Conservation (phyloP, 257 asterid species). For the Salvia rosmarinus region DNA sequence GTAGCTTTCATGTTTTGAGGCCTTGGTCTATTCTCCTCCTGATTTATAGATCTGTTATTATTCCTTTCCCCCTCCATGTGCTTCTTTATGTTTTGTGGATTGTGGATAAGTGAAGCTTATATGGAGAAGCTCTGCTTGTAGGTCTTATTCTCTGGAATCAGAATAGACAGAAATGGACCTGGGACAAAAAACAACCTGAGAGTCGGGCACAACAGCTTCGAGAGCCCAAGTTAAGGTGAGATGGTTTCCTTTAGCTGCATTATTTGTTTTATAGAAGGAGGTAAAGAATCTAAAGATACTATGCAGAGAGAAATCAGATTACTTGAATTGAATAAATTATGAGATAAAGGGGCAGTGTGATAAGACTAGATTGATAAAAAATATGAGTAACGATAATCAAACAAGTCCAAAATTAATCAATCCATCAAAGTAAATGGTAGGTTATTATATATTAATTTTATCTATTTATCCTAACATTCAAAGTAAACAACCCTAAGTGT, state of each 20-base stretch:
- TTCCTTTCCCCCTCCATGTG: not conserved
- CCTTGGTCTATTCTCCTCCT: not conserved
- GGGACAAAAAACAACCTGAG: constrained; percentile 49
- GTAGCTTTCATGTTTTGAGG: not conserved
- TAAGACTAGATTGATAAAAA: too few species aligned
- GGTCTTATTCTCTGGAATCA: constrained; percentile 80
- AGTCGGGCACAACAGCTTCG: constrained; percentile 43
- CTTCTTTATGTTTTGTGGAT: constrained; percentile 2
- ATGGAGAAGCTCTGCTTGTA: constrained; percentile 35
- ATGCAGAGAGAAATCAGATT: not conserved
- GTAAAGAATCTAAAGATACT: too few species aligned
- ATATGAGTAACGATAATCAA: too few species aligned
- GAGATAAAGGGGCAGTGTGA: too few species aligned
- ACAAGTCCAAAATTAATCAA: too few species aligned
- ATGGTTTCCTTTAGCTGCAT: constrained; percentile 23
- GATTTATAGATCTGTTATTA: constrained; percentile 1
- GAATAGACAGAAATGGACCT: constrained; percentile 74
- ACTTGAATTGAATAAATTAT: not conserved
- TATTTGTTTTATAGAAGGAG: not conserved
- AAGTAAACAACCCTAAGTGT: too few species aligned
- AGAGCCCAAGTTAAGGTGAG: constrained; percentile 73
- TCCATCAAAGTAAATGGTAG: too few species aligned
- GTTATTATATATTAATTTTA: too few species aligned
- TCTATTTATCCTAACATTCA: too few species aligned
- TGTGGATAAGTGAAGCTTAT: constrained; percentile 30